Evolutionary conservation across 2,329 filamentous ascomycete genomes (phyloP), one percentile per base, ranked within the genome.

Genomic region (Mycogone perniciosa): DNA sequence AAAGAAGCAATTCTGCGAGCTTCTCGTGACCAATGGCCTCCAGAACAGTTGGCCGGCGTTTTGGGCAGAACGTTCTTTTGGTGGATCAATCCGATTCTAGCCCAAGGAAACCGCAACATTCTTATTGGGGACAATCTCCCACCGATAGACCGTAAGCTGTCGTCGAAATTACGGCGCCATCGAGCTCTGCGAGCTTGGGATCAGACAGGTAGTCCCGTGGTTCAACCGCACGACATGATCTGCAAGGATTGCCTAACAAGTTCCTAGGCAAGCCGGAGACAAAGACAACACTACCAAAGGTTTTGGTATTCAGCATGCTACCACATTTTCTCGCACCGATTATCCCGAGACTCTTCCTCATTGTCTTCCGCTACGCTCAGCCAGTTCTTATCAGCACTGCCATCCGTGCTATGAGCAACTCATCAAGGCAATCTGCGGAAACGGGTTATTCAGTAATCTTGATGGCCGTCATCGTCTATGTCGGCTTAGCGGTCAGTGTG

Each of bases 401-500:
- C 37, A 39, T 39, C 37, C 37, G 37, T n/a, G n/a, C 20, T 3
- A 20, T 20, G 20, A 20, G 20, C 20, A 20, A 20, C 20, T 20
- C 20, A 20, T 20, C 20, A 20, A 3, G 20, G 20, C 20, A 20
- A 20, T 20, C 20, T 20, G 2, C 20, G 20, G 20, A 20, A 20
- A 20, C 20, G 44, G 60, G 61, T 9, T 61, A 60, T 38, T 64
- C 59, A 52, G 55, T 74, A 11, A 46, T 73, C 11, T 37, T 67
- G 2, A 57, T 60, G 10, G 64, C 71, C 1, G 35, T 62, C 0
- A 30, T 60, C 5, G 58, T 72, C 5, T 73, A 74, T 46, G 37
- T 65, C 37, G 69, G 70, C 6, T 54, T 69, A 31, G 65, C 67
- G 11, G 71, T 73, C 59, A 44, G 40, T 40, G 26, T 33, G 9